Evolutionary conservation across 768 basidiomycete species (phyloP), one percentile per base, ranked within the genome.

Genomic region (Rhizopogon rudus): DNA sequence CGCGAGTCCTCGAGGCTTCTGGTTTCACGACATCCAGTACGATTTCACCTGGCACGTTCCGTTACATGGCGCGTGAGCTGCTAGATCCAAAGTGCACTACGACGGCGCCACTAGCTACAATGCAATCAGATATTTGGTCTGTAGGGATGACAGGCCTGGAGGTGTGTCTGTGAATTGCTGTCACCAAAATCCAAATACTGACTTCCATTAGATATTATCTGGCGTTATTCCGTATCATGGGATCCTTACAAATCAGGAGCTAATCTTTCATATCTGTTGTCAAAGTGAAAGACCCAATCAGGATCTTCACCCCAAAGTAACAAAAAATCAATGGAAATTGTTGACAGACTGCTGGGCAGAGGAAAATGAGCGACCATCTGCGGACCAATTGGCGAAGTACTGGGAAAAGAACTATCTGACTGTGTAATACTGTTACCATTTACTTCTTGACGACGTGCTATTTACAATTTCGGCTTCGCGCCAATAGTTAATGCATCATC

Each of bases 31-130:
- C 75, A 0, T 68, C 64, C 16, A 58, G 63, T 17, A 57, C 67
- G 3, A 22, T 16, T 22, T 57, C 57, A 2, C 71, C 70, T n/a
- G 67, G 67, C 14, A 75, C 74, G 6, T 63, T 67, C 39, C 65
- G 74, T 33, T 77, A 75, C 61, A 76, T 76, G 71, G 71, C 74
- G 6, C 61, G 62, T 3, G 75, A 76, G 51, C 61, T 77, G 43
- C 50, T 68, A 40, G 56, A 39, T 60, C 51, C 57, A 37, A 33
- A 55, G 33, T 37, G 48, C 52, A 50, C 25, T 56, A 58, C 20
- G 50, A 56, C 20, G 33, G 60, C 20, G 31, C 58, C 52, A 25
- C 56, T 53, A 25, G 53, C 61, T 13, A 72, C 73, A 12, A 29
- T 16, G 44, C 57, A 56, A 28, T 62, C 69, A 1, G 75, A 75